These are phyloP conservation scores for Eutrema japonicum DNA, from an alignment of 345 rosid genomes.

Conservation along the genomic window DNA sequence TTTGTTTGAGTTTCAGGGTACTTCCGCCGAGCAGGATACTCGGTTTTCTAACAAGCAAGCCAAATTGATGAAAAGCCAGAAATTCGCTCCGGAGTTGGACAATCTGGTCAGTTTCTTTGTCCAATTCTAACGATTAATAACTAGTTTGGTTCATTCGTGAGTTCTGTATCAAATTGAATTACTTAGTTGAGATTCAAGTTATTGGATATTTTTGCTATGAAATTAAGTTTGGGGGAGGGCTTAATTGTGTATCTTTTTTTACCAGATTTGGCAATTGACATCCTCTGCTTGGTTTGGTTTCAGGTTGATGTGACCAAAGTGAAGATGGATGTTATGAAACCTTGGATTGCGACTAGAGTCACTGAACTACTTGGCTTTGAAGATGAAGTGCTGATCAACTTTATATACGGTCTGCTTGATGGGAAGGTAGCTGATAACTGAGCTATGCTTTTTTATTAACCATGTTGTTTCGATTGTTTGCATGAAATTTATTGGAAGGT, in stretches of 20 bases:
- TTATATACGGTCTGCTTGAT: conserved; percentile 90
- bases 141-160: background rate
- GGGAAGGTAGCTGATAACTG: conserved; percentile 60
- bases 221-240: background rate
- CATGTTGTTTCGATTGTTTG: background rate
- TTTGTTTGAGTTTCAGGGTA: conserved; percentile 58
- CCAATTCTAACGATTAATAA: background rate
- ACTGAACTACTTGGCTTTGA: conserved; percentile 97
- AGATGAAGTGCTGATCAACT: conserved; percentile 97
- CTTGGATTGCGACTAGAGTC: conserved; percentile 94
- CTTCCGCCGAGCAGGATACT: conserved; percentile 98
- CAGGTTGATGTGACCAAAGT: conserved; percentile 90
- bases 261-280: background rate
- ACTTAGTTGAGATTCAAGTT: conserved; percentile 4
- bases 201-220: background rate
- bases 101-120: conserved; percentile 61
- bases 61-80: conserved; percentile 87
- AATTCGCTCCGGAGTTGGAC: conserved; percentile 86
- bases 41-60: conserved; percentile 99
- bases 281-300: conserved; percentile 23
- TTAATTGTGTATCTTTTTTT: background rate
- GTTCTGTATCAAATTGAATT: background rate
- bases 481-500: background rate
- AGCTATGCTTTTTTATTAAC: background rate
- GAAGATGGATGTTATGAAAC: conserved; percentile 92